A percentile compares a stretch with the other conserved stretches of the same genome.
Evolutionary conservation across 2,329 filamentous ascomycete species (phyloP).

Genomic region (Microdochium bolleyi): DNA sequence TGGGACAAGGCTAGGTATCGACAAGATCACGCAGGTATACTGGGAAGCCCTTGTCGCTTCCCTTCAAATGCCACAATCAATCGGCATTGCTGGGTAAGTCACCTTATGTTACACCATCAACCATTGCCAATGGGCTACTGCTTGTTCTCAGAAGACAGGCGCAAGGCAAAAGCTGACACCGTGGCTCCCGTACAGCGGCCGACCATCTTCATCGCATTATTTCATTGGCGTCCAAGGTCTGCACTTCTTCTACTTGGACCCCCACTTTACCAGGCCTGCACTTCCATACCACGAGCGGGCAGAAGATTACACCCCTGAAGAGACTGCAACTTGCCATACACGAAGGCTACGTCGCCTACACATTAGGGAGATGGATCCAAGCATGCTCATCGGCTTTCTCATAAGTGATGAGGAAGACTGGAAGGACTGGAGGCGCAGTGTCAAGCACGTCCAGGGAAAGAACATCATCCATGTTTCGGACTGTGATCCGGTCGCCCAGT

Average conservation of each 20-base stretch:
- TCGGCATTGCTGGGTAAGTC: constrained; percentile 85
- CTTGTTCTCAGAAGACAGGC: no score
- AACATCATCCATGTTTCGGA: constrained; percentile 79
- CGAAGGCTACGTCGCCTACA: constrained; percentile 74
- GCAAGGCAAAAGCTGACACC: neutral
- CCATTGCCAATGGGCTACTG: neutral
- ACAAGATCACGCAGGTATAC: constrained; percentile 89
- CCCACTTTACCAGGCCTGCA: constrained; percentile 74
- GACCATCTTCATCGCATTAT: constrained; percentile 76
- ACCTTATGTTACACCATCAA: neutral
- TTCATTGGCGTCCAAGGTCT: constrained; percentile 58
- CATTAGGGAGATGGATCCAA: constrained; percentile 91
- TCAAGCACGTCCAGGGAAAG: constrained; percentile 72
- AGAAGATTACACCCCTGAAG: constrained; percentile 57
- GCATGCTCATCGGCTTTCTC: constrained; percentile 92
- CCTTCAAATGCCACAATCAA: constrained; percentile 83
- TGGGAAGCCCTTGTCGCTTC: constrained; percentile 86
- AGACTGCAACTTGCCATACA: constrained; percentile 81
- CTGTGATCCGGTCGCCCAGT: constrained; percentile 50
- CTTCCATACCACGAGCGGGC: constrained; percentile 55
- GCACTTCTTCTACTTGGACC: constrained; percentile 89
- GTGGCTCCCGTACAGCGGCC: constrained; percentile 51
- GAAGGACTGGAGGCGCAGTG: constrained; percentile 69
- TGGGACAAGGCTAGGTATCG: constrained; percentile 82
- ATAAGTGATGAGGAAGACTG: constrained; percentile 80